A percentile compares a stretch with the other conserved stretches of the same genome.
phyloP scores from a whole-genome alignment of 1,284 basidiomycete species.

The Rhodofomes roseus region DNA sequence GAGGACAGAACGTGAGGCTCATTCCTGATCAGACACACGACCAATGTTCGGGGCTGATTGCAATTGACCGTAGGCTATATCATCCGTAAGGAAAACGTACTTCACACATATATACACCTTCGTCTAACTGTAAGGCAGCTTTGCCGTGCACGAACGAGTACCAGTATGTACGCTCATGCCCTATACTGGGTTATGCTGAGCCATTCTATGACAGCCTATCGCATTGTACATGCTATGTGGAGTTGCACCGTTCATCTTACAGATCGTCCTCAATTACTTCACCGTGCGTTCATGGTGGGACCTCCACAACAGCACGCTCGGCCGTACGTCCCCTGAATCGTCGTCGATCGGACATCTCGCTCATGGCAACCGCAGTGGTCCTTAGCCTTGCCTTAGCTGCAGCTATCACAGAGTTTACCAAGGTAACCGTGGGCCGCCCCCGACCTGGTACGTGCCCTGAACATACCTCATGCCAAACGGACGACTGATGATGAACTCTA shows the following conservation, averaged over 20 bases:
- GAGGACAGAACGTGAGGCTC: conserved; percentile 67
- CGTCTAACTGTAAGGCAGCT: conserved; percentile 53
- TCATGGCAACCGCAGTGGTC: conserved; percentile 46
- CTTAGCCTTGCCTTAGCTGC: conserved; percentile 76
- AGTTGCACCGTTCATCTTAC: conserved; percentile 64
- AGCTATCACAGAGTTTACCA: conserved; percentile 80
- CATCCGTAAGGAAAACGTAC: conserved; percentile 46
- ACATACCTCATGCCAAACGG: not conserved
- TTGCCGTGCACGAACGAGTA: conserved; percentile 80
- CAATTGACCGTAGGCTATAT: conserved; percentile 33
- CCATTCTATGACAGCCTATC: conserved; percentile 6
- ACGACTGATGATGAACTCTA: not conserved
- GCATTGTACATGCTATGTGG: conserved; percentile 69
- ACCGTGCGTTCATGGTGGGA: conserved; percentile 86
- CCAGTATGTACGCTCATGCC: conserved; percentile 46
- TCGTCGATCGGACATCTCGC: not conserved
- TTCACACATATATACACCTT: conserved; percentile 18
- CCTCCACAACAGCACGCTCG: conserved; percentile 77
- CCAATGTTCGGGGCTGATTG: not conserved
- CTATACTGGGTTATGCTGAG: not conserved
- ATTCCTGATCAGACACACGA: not conserved
- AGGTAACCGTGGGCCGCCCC: conserved; percentile 88
- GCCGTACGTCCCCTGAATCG: conserved; percentile 44
- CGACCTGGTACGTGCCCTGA: conserved; percentile 59
- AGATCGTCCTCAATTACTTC: conserved; percentile 64